These are phyloP conservation scores for Daedalea quercina DNA, from an alignment of 768 basidiomycete species.

Conservation along the genomic window DNA sequence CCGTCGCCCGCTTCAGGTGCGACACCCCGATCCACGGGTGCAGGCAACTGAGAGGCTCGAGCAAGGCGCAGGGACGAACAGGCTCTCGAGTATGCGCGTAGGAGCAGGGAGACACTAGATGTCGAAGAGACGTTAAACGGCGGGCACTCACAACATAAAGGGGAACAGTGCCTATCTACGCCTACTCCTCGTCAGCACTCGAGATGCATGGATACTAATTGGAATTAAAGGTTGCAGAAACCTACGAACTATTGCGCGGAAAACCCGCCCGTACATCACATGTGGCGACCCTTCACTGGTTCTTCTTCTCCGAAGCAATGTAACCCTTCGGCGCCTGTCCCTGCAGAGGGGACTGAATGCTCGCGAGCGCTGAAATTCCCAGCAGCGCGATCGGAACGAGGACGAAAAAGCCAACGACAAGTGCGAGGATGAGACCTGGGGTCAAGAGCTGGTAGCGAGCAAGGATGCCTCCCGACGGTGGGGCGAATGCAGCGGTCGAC, in stretches of 20 bases:
- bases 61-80: too few relatives aligned
- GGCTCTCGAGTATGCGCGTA: too few relatives aligned
- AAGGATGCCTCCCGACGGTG: conserved; percentile 52
- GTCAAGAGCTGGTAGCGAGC: conserved; percentile 73
- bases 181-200: too few relatives aligned
- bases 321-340: conserved; percentile 61
- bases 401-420: conserved; percentile 61
- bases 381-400: conserved; percentile 60
- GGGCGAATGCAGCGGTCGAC: conserved; percentile 4
- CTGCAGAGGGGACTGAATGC: conserved; percentile 65
- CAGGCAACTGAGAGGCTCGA: too few relatives aligned
- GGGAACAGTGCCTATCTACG: too few relatives aligned
- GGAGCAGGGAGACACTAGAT: too few relatives aligned
- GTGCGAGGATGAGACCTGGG: conserved; percentile 59
- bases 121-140: too few relatives aligned
- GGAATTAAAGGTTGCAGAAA: too few relatives aligned
- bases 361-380: conserved; percentile 60
- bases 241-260: not conserved
- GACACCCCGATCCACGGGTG: too few relatives aligned
- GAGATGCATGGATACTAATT: too few relatives aligned
- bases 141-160: too few relatives aligned
- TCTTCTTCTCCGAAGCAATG: conserved; percentile 69
- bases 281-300: conserved; percentile 49
- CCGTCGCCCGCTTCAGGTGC: too few relatives aligned
- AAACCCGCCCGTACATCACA: not conserved